Conservation (phyloP, 768 basidiomycete species). For the Lactarius hatsudake region DNA sequence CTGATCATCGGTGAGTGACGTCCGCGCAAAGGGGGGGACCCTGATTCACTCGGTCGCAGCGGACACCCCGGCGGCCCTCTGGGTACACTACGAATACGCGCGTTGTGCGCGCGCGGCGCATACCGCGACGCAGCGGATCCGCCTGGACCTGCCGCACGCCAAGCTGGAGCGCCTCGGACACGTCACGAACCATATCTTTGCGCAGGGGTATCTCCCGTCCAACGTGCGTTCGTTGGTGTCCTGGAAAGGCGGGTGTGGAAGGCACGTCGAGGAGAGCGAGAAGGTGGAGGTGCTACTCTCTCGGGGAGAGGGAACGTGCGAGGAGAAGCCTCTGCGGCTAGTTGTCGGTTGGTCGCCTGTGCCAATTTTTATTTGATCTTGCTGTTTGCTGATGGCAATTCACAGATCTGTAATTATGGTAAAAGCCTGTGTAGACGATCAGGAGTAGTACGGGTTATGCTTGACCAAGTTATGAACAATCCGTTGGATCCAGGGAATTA, state of each 20-base stretch:
- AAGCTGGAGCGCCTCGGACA: conserved; percentile 44
- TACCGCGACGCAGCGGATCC: conserved; percentile 43
- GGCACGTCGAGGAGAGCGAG: conserved; percentile 33
- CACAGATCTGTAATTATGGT: background rate
- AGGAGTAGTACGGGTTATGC: background rate
- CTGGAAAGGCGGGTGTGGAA: conserved; percentile 43
- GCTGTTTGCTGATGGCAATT: background rate
- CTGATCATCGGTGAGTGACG: conserved; percentile 44
- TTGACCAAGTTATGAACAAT: too few species aligned
- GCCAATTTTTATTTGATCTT: background rate
- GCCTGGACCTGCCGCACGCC: conserved; percentile 35
- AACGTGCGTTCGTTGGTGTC: conserved; percentile 40
- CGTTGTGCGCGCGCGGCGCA: conserved; percentile 34
- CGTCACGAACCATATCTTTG: conserved; percentile 48
- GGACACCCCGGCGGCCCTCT: conserved; percentile 41
- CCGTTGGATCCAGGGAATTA: too few species aligned
- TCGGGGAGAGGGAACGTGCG: conserved; percentile 36
- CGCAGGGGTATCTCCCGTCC: conserved; percentile 38
- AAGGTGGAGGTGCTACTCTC: conserved; percentile 32
- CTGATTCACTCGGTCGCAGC: conserved; percentile 31
- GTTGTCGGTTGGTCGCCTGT: conserved; percentile 35
- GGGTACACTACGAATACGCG: conserved; percentile 46
- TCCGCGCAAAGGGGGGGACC: background rate
- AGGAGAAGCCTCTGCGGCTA: conserved; percentile 39
- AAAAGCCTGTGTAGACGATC: background rate